A percentile compares a stretch with the other conserved stretches of the same genome.
These are phyloP conservation scores for Hirschfeldia incana DNA, from an alignment of 345 rosid genomes.

Conservation along the genomic window DNA sequence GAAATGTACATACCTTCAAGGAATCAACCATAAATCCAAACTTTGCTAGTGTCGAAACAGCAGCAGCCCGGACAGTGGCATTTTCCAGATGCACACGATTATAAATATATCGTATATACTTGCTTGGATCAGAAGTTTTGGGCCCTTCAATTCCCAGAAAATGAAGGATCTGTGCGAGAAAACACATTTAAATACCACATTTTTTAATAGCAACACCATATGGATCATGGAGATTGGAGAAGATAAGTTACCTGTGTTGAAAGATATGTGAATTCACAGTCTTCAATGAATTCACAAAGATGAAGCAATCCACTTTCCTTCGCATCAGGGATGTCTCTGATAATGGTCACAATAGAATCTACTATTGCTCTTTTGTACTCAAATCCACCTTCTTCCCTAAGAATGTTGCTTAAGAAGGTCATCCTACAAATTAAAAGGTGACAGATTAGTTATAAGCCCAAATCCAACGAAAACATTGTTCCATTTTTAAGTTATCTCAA, in stretches of 20 bases:
- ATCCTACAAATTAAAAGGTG: slow-evolving; percentile 60
- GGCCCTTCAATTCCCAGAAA: slow-evolving; percentile 98
- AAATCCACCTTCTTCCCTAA: slow-evolving; percentile 99
- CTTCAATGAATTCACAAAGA: slow-evolving; percentile 94
- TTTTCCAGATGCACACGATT: too few relatives aligned
- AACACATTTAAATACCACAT: slow-evolving; percentile 6
- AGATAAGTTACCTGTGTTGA: slow-evolving; percentile 76
- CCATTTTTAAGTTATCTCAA: neutral
- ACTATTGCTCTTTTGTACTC: slow-evolving; percentile 97
- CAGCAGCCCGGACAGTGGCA: too few relatives aligned
- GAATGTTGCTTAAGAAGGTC: slow-evolving; percentile 97
- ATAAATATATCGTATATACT: too few relatives aligned
- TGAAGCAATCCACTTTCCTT: slow-evolving; percentile 97
- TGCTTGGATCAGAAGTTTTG: slow-evolving; percentile 88
- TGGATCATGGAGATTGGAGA: neutral
- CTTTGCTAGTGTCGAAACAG: slow-evolving; percentile 92
- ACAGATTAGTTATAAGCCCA: slow-evolving; percentile 24
- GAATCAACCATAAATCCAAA: slow-evolving; percentile 92
- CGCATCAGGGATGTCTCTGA: slow-evolving; percentile 96
- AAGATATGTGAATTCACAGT: too few relatives aligned
- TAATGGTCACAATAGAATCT: slow-evolving; percentile 94
- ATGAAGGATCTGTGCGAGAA: slow-evolving; percentile 73
- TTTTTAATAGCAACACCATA: slow-evolving; percentile 10
- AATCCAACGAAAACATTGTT: neutral
- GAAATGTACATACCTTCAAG: slow-evolving; percentile 68